Evolutionary conservation across 2,329 filamentous ascomycete species (phyloP), one percentile per base, ranked within the genome.

Genomic region (Pestalotiopsis sp.): DNA sequence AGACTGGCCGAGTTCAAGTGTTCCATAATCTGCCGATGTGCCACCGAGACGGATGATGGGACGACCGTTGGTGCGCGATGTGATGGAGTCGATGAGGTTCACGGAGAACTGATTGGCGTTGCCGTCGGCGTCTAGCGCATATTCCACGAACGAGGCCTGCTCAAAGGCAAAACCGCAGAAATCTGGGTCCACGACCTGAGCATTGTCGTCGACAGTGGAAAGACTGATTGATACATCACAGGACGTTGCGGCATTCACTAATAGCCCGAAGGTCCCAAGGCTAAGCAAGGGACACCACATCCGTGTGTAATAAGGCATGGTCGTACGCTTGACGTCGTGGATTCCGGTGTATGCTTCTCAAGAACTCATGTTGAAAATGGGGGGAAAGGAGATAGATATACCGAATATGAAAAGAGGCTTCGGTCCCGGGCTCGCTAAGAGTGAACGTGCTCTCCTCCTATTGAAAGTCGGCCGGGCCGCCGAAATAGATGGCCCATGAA

Each of bases 41-140:
- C 79, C 79, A 13, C 79, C 79, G 3, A 81, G 70, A 13, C 79
- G 73, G 49, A 81, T 81, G 60, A 78, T 75, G 3, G 79, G 77
- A 39, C 72, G 73, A 1, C 79, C 79, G 2, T 77, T 77, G 0
- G 78, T 81, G 31, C 79, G 76, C 6, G 74, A 75, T 59, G 77
- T 79, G 62, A 81, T 74, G 20, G 71, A 73, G 17, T 77, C 68
- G 57, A 81, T 78, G 38, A 81, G 74, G 64, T 81, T 81, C 14
- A 70, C 62, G 1, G 77, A 79, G 70, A 81, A 81, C 11, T 65
- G 64, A 39, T 81, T 81, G 17, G 71, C 38, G n/a, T 75, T 75
- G 38, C 77, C 77, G 25, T 75, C 69, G 64, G 75, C 73, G 57
- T 78, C 74, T 62, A 76, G 71, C 3, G 78, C 78, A 66, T 80